Evolutionary conservation across 208 protist genomes (phyloP), one percentile per base, ranked within the genome.

Genomic region (Crithidia bombi): DNA sequence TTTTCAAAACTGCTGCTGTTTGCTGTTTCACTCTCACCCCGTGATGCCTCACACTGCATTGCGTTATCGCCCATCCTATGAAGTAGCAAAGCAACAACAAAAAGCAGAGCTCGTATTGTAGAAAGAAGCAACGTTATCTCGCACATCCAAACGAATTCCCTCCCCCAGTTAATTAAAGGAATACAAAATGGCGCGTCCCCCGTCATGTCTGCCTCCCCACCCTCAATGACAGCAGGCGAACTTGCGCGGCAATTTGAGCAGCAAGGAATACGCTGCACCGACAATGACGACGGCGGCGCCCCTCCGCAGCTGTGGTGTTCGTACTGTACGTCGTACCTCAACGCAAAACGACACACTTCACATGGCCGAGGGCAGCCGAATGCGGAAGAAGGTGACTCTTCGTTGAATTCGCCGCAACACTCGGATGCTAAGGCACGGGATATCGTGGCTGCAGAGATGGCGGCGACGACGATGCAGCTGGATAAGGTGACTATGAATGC

Each of bases 221-320:
- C 38, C 5, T 28, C 3, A 17, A 19, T 0, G 1, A 25, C 50
- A 3, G 51, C 66, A 49, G 17, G 65, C 10, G 63, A 64, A 28
- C 63, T 76, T 21, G 71, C 71, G n/a, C 43, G 28, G 11, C 71
- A 70, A 47, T 76, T 76, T 51, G 63, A 65, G 30, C 51, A 46
- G 26, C 71, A 76, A 32, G 71, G 71, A 14, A 76, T 76, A n/a
- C 61, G 63, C 26, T 70, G 46, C 46, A 49, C 71, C 19, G 62
- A 33, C 33, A 38, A 39, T 41, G n/a, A n/a, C n/a, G n/a, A n/a
- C n/a, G n/a, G n/a, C n/a, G n/a, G n/a, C n/a, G 25, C 32, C 33
- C 19, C 62, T 14, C 63, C 46, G 30, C 43, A 44, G 38, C 64
- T 76, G 9, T 76, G 62, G 71, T 76, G 71, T 36, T 59, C 47